These are phyloP conservation scores for Ambrosia artemisiifolia DNA, from an alignment of 129 eudicot species.

Conservation along the genomic window DNA sequence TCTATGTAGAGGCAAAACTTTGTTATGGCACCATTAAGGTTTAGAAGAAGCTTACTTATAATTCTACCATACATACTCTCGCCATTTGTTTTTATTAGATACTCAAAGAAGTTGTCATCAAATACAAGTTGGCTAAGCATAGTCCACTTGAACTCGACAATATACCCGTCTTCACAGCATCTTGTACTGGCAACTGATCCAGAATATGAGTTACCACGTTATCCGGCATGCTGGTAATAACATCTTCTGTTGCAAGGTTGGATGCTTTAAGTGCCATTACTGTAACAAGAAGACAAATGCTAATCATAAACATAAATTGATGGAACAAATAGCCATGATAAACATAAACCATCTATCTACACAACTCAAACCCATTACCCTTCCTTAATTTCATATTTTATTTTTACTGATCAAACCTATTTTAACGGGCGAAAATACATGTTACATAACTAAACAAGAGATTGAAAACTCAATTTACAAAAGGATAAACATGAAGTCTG, in stretches of 20 bases:
- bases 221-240: constrained; percentile 14
- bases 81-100: too few relatives aligned
- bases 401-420: background rate
- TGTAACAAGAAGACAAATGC: background rate
- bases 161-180: background rate
- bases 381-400: background rate
- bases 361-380: too few relatives aligned
- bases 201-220: constrained; percentile 7
- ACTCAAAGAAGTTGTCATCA: background rate
- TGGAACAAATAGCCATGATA: background rate
- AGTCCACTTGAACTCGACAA: constrained; percentile 18
- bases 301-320: too few relatives aligned
- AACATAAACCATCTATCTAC: background rate
- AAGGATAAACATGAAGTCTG: too few relatives aligned
- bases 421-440: too few relatives aligned
- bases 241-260: background rate
- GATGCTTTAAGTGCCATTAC: background rate
- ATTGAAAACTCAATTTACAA: too few relatives aligned
- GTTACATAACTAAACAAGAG: too few relatives aligned
- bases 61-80: background rate
- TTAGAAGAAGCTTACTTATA: background rate
- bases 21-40: background rate
- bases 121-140: constrained; percentile 18
- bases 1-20: constrained; percentile 6
- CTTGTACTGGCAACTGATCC: background rate